Evolutionary conservation across 2,329 filamentous ascomycete species (phyloP), one percentile per base, ranked within the genome.

Genomic region (Colletotrichum sp.): DNA sequence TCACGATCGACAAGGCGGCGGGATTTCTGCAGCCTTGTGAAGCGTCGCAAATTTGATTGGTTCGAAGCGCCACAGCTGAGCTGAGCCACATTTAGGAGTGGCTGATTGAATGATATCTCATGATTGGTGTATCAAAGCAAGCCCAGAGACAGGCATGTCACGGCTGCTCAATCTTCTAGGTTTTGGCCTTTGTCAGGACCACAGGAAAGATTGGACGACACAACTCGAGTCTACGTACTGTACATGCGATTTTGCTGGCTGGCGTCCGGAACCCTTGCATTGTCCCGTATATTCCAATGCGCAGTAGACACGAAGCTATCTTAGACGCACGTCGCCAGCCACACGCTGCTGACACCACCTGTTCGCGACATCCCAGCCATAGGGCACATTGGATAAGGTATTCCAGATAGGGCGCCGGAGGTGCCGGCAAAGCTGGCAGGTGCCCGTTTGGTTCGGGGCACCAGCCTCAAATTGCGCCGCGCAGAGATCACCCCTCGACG

Each of bases 11-110:
- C 38, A 43, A 76, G 72, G 67, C 68, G 32, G 21, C 38, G 18
- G 34, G 18, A 36, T 34, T 5, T 67, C 32, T 34, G n/a, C 69
- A 77, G 75, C 75, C 75, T 77, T 69, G 75, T 52, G 38, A n/a
- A 16, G 18, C 24, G 12, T 3, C 3, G 8, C n/a, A 24, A 9
- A 3, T 12, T 15, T 75, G 38, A 75, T 75, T 75, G 73, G 73
- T 7, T 48, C 4, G 4, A 12, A 15, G 21, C 34, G 73, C 73
- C 73, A 67, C 73, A 64, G 10, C 0, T 3, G 0, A 2, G 3
- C 7, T 8, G 24, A 64, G 73, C 73, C 73, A 75, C 69, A 61
- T 9, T 43, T 5, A 3, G 13, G 7, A 38, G 58, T 61, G 32
- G 34, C 34, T 64, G 18, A 12, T 18, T 5, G 8, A 9, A 24